Conservation (phyloP, 2,329 filamentous ascomycete genomes). For the Cladosporium cucumerinum region DNA sequence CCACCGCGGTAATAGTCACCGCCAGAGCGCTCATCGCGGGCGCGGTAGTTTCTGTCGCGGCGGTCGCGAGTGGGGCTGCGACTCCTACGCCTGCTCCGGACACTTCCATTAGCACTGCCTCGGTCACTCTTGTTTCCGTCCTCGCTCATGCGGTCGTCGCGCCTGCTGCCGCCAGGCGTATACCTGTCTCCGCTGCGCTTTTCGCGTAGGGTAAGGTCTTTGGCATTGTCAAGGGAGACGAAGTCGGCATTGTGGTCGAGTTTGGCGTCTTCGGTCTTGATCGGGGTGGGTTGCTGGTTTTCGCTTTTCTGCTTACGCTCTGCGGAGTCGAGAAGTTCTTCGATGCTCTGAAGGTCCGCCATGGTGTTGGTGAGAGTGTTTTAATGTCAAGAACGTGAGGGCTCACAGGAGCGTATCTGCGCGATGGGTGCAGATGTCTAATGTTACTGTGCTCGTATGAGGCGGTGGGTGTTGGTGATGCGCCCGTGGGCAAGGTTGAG, state of each 20-base stretch:
- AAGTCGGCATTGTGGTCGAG: constrained; percentile 15
- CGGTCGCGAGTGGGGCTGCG: constrained; percentile 25
- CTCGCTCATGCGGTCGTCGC: constrained; percentile 39
- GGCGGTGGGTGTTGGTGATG: background rate
- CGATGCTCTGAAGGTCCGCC: constrained; percentile 51
- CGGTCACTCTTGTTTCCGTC: constrained; percentile 25
- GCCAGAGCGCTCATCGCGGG: constrained; percentile 28
- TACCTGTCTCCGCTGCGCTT: constrained; percentile 34
- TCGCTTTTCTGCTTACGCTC: constrained; percentile 18
- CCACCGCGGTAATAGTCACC: constrained; percentile 22
- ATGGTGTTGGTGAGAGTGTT: constrained; percentile 18
- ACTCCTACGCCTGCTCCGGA: constrained; percentile 27
- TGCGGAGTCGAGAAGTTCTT: constrained; percentile 78
- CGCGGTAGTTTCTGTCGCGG: constrained; percentile 26
- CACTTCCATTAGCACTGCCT: constrained; percentile 39
- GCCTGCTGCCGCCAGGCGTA: constrained; percentile 55
- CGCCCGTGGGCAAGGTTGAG: background rate
- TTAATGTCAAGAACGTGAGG: constrained; percentile 6
- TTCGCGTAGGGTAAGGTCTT: background rate
- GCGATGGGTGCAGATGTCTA: constrained; percentile 1
- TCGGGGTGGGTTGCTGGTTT: constrained; percentile 10
- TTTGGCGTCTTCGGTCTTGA: background rate
- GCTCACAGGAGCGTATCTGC: constrained; percentile 15
- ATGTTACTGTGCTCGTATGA: background rate
- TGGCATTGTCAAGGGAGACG: constrained; percentile 2